Evolutionary conservation across 805 yeast species (phyloP).

Genomic region (Kodamaea leandrae): DNA sequence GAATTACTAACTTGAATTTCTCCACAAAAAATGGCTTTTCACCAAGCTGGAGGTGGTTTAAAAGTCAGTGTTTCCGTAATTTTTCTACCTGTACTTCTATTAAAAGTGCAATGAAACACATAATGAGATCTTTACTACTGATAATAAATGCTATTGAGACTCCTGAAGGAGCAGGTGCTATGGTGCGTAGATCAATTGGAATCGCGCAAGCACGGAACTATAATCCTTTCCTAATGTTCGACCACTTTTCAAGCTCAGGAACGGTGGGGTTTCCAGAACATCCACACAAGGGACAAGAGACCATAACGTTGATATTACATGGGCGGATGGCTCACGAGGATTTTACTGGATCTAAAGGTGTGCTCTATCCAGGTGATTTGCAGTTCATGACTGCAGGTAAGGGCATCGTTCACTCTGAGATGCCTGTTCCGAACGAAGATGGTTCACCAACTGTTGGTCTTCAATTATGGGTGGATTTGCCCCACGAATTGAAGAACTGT

Average conservation of each 20-base stretch:
- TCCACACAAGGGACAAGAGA: slow-evolving; percentile 81
- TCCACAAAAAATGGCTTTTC: too few relatives aligned
- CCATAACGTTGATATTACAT: slow-evolving; percentile 61
- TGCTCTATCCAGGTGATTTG: slow-evolving; percentile 75
- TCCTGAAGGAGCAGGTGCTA: slow-evolving; percentile 86
- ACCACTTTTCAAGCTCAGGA: slow-evolving; percentile 66
- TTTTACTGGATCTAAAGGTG: slow-evolving; percentile 80
- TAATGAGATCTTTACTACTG: slow-evolving; percentile 4
- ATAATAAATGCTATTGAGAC: slow-evolving; percentile 58
- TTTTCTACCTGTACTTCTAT: too few relatives aligned
- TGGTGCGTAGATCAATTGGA: slow-evolving; percentile 80
- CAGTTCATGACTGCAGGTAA: slow-evolving; percentile 94
- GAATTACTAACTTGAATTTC: background rate
- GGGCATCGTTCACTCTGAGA: slow-evolving; percentile 84
- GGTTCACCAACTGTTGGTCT: slow-evolving; percentile 58
- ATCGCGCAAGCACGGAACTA: slow-evolving; percentile 64
- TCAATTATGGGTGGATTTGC: slow-evolving; percentile 89
- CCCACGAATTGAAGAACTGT: slow-evolving; percentile 56
- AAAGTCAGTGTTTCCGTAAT: too few relatives aligned
- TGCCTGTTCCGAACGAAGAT: slow-evolving; percentile 58
- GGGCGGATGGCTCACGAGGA: slow-evolving; percentile 82
- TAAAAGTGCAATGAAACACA: background rate
- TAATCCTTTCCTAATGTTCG: slow-evolving; percentile 78
- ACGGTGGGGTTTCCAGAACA: slow-evolving; percentile 81
- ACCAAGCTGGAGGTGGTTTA: too few relatives aligned